Base-by-base conservation (phyloP, 768 basidiomycete genomes). In the Pulveroboletus ravenelii region DNA sequence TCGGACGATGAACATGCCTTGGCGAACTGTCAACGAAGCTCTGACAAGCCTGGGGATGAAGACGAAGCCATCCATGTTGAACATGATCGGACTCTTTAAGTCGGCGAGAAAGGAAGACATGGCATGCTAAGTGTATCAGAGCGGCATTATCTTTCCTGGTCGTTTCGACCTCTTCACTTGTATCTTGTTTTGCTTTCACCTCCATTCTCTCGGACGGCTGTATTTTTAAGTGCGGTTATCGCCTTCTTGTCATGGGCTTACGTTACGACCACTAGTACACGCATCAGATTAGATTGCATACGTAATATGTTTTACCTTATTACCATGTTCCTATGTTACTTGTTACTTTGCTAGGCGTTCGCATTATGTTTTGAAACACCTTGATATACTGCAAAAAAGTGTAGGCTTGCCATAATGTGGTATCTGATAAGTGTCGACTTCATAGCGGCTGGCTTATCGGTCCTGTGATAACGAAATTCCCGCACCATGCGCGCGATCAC, bases 1-100 rank as follows among this genome's bases (percentile, higher is more conserved):
- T 23, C 53, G 46, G 5, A 47, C 40, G 10, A 46, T 48, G 43
- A 62, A 52, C 9, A 10, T 45, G 5, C 48, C 56, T 12, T 25
- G 45, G 42, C 48, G 27, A 29, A 9, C 38, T n/a, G 50, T 43
- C 49, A 53, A 49, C 12, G 51, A 48, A 8, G 52, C 49, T 40
- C 44, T 40, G 38, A 43, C 17, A 9, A 51, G 29, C 42, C 39
- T 62, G 39, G 42, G 41, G 41, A 41, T 58, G 27, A 63, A 59
- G 44, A 66, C 47, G 55, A 61, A 63, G 20, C 48, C 59, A 1
- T 55, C 66, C 38, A 34, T 60, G 45, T 50, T 62, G 41, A 63
- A 57, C 42, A 57, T 68, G 62, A 66, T 62, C 50, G 62, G 62
- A 18, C 54, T 71, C 35, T 65, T 74, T 48, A 68, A 62, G 20